Conservation (phyloP, 306 rosid species). For the Herpetospermum pedunculosum region DNA sequence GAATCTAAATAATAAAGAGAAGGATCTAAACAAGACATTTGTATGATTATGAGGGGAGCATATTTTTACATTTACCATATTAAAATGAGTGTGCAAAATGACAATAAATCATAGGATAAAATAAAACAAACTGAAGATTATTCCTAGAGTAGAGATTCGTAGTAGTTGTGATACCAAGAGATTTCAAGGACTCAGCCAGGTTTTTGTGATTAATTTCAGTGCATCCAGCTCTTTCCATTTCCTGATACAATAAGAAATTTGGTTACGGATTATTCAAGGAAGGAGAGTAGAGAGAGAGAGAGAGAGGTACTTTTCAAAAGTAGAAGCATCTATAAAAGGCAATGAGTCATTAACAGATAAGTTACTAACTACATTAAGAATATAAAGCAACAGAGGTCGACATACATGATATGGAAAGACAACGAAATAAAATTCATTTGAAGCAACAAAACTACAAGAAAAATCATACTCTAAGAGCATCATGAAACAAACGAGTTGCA, state of each 20-base stretch:
- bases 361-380: background rate
- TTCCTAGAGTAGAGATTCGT: constrained; percentile 13
- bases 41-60: background rate
- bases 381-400: background rate
- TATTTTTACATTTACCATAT: background rate
- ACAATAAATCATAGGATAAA: constrained; percentile 5
- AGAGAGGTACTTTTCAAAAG: background rate
- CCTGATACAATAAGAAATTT: constrained; percentile 32
- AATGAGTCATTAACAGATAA: background rate
- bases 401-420: background rate
- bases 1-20: background rate
- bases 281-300: background rate
- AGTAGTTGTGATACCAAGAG: constrained; percentile 48
- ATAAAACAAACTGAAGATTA: background rate
- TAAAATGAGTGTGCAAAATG: background rate
- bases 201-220: constrained; percentile 31
- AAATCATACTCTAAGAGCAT: constrained; percentile 44
- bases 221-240: constrained; percentile 69
- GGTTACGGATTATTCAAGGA: constrained; percentile 4
- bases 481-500: constrained; percentile 49
- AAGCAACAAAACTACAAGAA: constrained; percentile 9
- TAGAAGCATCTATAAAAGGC: background rate
- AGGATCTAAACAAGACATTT: background rate
- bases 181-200: constrained; percentile 72
- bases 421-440: background rate